phyloP scores from a whole-genome alignment of 1,284 basidiomycete genomes.

The Malassezia dermatis region DNA sequence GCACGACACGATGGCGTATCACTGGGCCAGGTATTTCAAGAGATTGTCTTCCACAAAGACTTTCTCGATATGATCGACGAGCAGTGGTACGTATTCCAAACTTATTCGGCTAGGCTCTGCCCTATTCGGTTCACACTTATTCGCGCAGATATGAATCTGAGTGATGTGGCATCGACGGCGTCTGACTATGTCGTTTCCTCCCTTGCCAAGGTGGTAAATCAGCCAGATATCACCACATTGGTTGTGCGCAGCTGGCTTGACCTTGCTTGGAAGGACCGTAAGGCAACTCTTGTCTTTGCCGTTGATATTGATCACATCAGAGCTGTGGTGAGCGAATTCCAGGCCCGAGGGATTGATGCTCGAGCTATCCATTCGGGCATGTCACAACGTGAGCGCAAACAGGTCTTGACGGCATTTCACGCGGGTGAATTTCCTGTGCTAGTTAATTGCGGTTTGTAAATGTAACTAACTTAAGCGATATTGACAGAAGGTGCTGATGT shows the following conservation, averaged over 20 bases:
- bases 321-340: conserved; percentile 64
- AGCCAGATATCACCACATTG: conserved; percentile 30
- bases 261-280: conserved; percentile 50
- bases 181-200: conserved; percentile 30
- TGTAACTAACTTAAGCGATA: conserved; percentile 56
- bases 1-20: conserved; percentile 81
- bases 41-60: conserved; percentile 87
- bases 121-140: conserved; percentile 44
- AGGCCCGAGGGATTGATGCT: conserved; percentile 70
- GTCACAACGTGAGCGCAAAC: conserved; percentile 58
- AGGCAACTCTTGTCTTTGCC: conserved; percentile 82
- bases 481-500: conserved; percentile 51
- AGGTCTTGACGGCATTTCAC: conserved; percentile 62
- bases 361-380: conserved; percentile 65
- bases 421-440: conserved; percentile 70
- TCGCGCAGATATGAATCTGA: conserved; percentile 34
- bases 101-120: conserved; percentile 22
- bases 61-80: conserved; percentile 83
- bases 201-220: conserved; percentile 36
- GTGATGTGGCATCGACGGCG: conserved; percentile 17
- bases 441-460: conserved; percentile 61
- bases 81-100: conserved; percentile 58
- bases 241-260: conserved; percentile 41
- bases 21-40: conserved; percentile 74
- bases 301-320: conserved; percentile 76